Evolutionary conservation across 805 yeast species (phyloP).

Genomic region (Debaryomyces hansenii): DNA sequence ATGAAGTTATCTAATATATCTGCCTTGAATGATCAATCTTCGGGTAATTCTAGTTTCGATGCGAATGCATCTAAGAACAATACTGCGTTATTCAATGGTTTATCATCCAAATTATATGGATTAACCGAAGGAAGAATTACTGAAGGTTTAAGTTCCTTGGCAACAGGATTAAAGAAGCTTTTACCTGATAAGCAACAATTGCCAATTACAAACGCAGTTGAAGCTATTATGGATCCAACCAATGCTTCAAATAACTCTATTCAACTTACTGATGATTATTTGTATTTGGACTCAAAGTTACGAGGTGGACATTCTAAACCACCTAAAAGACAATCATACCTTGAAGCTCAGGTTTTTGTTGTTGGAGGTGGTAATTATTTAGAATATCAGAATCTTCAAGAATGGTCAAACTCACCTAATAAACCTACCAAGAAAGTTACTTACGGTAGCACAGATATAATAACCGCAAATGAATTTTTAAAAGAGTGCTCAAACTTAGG

Average conservation of each 20-base stretch:
- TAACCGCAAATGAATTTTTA: conserved; percentile 69
- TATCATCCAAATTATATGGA: conserved; percentile 76
- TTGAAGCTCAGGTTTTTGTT: conserved; percentile 83
- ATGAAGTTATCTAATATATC: conserved; percentile 21
- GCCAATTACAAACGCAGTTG: conserved; percentile 88
- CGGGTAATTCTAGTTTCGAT: conserved; percentile 6
- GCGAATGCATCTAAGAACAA: conserved; percentile 34
- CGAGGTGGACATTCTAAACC: conserved; percentile 89
- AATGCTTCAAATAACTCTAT: conserved; percentile 62
- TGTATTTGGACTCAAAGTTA: conserved; percentile 86
- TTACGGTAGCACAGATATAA: conserved; percentile 83
- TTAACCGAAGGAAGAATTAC: conserved; percentile 80
- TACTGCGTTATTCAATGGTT: conserved; percentile 66
- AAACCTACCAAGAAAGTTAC: conserved; percentile 54
- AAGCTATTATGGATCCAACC: conserved; percentile 84
- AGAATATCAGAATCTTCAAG: conserved; percentile 92
- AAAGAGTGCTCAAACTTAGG: conserved; percentile 63
- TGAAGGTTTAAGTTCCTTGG: conserved; percentile 86
- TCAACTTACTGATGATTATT: conserved; percentile 80
- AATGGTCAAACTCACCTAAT: conserved; percentile 59
- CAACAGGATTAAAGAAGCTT: conserved; percentile 82
- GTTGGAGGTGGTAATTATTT: conserved; percentile 96
- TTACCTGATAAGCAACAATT: conserved; percentile 85
- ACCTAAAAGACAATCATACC: conserved; percentile 79
- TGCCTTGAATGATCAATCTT: conserved; percentile 12